These are phyloP conservation scores for Ceratobasidium sp. DNA, from an alignment of 1,284 basidiomycete species.

Conservation along the genomic window DNA sequence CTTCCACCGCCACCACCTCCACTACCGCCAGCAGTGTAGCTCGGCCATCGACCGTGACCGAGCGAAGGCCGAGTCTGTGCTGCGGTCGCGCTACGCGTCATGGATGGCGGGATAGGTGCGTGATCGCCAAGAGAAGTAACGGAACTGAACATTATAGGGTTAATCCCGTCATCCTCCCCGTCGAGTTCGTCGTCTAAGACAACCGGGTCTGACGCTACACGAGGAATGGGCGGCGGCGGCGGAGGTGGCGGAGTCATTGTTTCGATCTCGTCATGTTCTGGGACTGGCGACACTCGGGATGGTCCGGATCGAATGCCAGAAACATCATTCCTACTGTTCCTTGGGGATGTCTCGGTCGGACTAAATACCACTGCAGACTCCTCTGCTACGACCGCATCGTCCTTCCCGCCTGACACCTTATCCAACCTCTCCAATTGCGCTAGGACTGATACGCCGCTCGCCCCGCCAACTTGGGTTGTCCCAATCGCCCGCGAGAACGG, in stretches of 20 bases:
- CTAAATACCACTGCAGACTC: slow-evolving; percentile 59
- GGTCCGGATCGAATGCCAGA: slow-evolving; percentile 17
- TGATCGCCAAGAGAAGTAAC: slow-evolving; percentile 29
- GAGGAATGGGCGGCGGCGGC: slow-evolving; percentile 27
- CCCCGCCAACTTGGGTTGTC: slow-evolving; percentile 68
- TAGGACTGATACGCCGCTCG: slow-evolving; percentile 79
- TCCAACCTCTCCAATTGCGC: slow-evolving; percentile 83
- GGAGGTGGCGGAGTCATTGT: slow-evolving; percentile 25
- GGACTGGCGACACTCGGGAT: slow-evolving; percentile 26
- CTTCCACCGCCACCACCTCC: slow-evolving; percentile 49
- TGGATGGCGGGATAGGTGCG: slow-evolving; percentile 20
- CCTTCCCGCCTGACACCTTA: slow-evolving; percentile 75
- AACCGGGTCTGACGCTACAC: slow-evolving; percentile 25
- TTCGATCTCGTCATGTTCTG: slow-evolving; percentile 23
- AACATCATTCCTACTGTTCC: slow-evolving; percentile 1
- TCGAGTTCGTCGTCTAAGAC: slow-evolving; percentile 18
- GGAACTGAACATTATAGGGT: slow-evolving; percentile 29
- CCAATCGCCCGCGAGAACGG: slow-evolving; percentile 74
- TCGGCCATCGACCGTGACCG: slow-evolving; percentile 38
- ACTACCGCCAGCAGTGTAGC: too few relatives aligned
- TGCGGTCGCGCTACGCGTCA: slow-evolving; percentile 16
- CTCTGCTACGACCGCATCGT: slow-evolving; percentile 59
- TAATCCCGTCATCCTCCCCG: slow-evolving; percentile 23
- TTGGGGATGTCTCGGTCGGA: slow-evolving; percentile 38
- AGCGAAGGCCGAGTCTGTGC: slow-evolving; percentile 11